Conservation (phyloP, 1,284 basidiomycete genomes). For the Stereum hirsutum region DNA sequence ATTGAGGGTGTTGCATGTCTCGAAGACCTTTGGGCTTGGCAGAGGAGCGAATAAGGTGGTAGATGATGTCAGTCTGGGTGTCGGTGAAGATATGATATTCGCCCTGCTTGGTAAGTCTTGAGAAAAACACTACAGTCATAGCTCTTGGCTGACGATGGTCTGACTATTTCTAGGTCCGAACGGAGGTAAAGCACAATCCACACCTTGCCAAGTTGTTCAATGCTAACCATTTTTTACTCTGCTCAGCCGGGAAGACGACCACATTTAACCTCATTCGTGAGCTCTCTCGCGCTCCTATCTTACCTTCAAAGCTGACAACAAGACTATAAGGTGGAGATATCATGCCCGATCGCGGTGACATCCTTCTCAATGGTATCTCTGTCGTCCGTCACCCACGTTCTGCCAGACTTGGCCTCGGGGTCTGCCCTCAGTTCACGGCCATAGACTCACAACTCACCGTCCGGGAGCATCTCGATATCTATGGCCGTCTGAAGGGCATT, state of each 20-base stretch:
- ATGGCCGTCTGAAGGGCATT: conserved; percentile 65
- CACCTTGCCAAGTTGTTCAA: too few relatives aligned
- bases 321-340: conserved; percentile 45
- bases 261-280: conserved; percentile 68
- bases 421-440: conserved; percentile 79
- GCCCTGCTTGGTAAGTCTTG: too few relatives aligned
- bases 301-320: neutral
- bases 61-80: conserved; percentile 65
- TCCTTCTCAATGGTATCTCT: conserved; percentile 55
- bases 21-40: conserved; percentile 44
- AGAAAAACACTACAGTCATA: too few relatives aligned
- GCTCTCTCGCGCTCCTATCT: too few relatives aligned
- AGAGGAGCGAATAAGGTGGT: conserved; percentile 55
- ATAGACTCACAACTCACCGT: conserved; percentile 74
- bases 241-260: conserved; percentile 67
- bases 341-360: conserved; percentile 54
- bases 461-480: conserved; percentile 62
- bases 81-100: conserved; percentile 56
- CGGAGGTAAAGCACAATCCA: conserved; percentile 32
- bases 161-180: conserved; percentile 81
- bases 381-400: conserved; percentile 48
- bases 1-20: conserved; percentile 57
- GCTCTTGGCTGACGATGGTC: too few relatives aligned
- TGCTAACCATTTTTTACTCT: neutral
- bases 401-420: conserved; percentile 61